phyloP scores from a whole-genome alignment of 2,329 filamentous ascomycete genomes.

The Penicillium sp. region DNA sequence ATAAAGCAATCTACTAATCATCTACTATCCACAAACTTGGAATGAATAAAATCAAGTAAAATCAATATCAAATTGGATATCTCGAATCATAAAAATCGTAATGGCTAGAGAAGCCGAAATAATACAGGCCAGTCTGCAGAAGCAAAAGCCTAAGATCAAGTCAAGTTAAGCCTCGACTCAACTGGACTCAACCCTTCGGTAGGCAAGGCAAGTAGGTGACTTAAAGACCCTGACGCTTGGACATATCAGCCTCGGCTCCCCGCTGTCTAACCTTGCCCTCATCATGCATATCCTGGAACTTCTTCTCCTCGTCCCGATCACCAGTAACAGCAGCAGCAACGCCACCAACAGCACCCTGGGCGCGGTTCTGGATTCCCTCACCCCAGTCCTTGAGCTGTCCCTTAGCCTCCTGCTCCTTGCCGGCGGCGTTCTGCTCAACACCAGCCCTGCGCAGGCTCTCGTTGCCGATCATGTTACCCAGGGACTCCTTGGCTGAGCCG shows the following conservation, averaged over 20 bases:
- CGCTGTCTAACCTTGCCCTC: conserved; percentile 81
- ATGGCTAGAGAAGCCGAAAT: not conserved
- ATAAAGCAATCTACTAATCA: not conserved
- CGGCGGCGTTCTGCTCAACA: conserved; percentile 73
- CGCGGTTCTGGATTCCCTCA: conserved; percentile 65
- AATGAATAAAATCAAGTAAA: not conserved
- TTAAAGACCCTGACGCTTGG: conserved; percentile 52
- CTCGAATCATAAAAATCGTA: conserved; percentile 6
- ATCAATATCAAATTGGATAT: conserved; percentile 20
- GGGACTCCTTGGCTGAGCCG: conserved; percentile 78
- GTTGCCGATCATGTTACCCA: conserved; percentile 74
- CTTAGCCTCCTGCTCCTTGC: conserved; percentile 77
- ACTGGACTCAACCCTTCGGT: too few species aligned
- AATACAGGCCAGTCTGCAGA: not conserved
- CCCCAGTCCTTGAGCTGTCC: conserved; percentile 77
- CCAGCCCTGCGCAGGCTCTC: conserved; percentile 74
- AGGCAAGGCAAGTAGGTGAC: not conserved
- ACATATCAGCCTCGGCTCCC: conserved; percentile 76
- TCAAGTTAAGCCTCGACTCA: not conserved
- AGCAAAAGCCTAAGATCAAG: not conserved
- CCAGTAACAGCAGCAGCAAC: conserved; percentile 73
- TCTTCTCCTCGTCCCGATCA: conserved; percentile 63
- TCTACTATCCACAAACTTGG: too few species aligned
- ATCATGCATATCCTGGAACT: conserved; percentile 71
- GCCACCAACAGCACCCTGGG: conserved; percentile 69